Base-by-base conservation (phyloP, 2,329 filamentous ascomycete species). In the Arthrocladium fulminans region DNA sequence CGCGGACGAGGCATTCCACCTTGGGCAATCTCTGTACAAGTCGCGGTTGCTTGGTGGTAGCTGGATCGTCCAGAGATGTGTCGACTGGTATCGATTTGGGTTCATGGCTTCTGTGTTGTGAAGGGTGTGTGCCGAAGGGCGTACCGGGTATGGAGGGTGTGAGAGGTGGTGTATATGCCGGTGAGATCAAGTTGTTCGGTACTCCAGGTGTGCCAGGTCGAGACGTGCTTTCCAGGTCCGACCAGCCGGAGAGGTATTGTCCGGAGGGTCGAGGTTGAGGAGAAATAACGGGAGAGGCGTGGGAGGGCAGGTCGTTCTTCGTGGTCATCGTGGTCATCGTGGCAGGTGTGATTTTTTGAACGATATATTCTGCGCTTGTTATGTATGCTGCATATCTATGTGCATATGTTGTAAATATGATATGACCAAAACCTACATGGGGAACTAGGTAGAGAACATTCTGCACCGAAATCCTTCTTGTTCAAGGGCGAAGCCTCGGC, bases 1-100 rank as follows among this genome's bases (percentile, higher is more conserved):
- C 92, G 57, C 92, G 84, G 42, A 97, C 92, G 55, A 94, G 81
- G 70, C 92, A 98, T 64, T 87, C 82, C n/a, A 98, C 90, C 20
- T 85, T 70, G 6, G 90, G 92, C 1, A 97, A 73, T 12, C 74
- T 78, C 56, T 84, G 74, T 5, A 96, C 77, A 19, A 95, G 73
- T 51, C 79, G 81, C 1, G 88, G 87, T 25, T 77, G 73, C 63
- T 81, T 82, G 45, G 72, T 69, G 30, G 58, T 55, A 51, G 61
- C 39, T 53, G 54, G 53, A 54, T 62, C 54, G 29, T 58, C 57
- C 32, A 56, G 50, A 13, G 55, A 54, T 10, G 56, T 61, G 49
- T 69, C 68, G 25, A 74, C 67, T 3, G 71, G 68, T 24, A 70
- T 65, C 15, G 69, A 71, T 61, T 50, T 64, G 50, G 61, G 65